Evolutionary conservation across 306 rosid species (phyloP).

Genomic region (Argentina anserina): DNA sequence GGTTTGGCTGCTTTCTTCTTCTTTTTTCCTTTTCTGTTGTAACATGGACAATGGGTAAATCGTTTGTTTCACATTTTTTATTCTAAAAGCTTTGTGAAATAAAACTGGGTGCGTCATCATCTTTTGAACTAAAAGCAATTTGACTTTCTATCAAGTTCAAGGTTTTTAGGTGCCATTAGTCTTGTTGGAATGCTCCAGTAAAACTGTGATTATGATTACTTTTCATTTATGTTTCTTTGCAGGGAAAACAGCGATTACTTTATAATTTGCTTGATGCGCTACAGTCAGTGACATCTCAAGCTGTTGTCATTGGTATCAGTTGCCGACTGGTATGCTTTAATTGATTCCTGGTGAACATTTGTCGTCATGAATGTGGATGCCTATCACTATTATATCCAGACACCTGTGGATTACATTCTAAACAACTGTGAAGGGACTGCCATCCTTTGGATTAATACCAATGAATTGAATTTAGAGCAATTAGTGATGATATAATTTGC

Average conservation of each 20-base stretch:
- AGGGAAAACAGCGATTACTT: constrained; percentile 91
- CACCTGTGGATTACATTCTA: not conserved
- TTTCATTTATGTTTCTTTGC: constrained; percentile 19
- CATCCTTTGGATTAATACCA: not conserved
- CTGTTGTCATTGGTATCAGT: constrained; percentile 86
- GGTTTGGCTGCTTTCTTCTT: not conserved
- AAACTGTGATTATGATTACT: not conserved
- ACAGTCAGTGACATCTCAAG: constrained; percentile 87
- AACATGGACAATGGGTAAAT: not conserved
- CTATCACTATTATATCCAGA: constrained; percentile 14
- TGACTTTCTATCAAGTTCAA: not conserved
- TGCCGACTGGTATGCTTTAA: constrained; percentile 64
- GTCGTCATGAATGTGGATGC: not conserved
- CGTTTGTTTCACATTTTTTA: not conserved
- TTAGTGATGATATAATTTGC: not conserved
- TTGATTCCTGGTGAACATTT: constrained; percentile 8
- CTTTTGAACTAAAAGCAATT: not conserved
- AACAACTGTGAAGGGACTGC: not conserved
- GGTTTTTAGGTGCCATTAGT: not conserved
- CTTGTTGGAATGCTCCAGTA: not conserved
- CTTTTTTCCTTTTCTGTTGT: not conserved
- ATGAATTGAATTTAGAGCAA: not conserved
- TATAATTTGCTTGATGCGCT: constrained; percentile 90
- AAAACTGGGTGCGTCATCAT: not conserved
- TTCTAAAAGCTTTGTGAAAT: not conserved